Percentiles rank a stretch among this genome's conserved stretches.
phyloP scores from a whole-genome alignment of 2,329 filamentous ascomycete genomes.

The Trichoderma polysporum region DNA sequence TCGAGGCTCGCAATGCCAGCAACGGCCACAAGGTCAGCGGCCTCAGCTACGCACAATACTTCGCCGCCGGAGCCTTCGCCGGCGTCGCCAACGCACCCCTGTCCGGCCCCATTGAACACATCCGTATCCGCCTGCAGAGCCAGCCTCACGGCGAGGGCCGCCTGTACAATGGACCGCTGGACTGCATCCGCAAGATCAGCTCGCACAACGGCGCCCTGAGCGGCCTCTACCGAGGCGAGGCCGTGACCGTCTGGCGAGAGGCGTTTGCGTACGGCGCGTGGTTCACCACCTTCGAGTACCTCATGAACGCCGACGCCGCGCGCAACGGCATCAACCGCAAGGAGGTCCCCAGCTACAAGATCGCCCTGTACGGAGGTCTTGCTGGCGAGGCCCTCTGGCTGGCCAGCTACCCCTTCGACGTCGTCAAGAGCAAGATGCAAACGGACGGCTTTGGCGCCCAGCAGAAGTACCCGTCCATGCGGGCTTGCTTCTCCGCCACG shows the following conservation, averaged over 20 bases:
- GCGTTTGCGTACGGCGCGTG: slow-evolving; percentile 93
- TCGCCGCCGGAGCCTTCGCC: slow-evolving; percentile 84
- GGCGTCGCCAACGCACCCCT: slow-evolving; percentile 86
- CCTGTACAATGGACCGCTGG: slow-evolving; percentile 80
- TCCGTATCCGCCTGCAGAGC: slow-evolving; percentile 92
- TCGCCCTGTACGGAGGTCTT: slow-evolving; percentile 88
- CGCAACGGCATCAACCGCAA: slow-evolving; percentile 74
- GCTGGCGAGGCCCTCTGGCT: slow-evolving; percentile 95
- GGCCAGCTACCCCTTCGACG: slow-evolving; percentile 90
- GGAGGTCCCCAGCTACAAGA: slow-evolving; percentile 78
- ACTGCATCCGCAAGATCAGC: slow-evolving; percentile 85
- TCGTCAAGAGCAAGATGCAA: slow-evolving; percentile 99
- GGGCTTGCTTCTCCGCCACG: slow-evolving; percentile 83
- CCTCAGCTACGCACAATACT: slow-evolving; percentile 84
- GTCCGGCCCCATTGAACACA: slow-evolving; percentile 92
- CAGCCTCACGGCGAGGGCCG: slow-evolving; percentile 82
- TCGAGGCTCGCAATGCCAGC: slow-evolving; percentile 72
- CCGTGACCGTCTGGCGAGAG: slow-evolving; percentile 84
- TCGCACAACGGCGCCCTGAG: slow-evolving; percentile 61
- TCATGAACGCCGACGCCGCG: slow-evolving; percentile 87
- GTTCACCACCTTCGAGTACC: slow-evolving; percentile 93
- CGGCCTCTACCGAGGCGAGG: slow-evolving; percentile 83
- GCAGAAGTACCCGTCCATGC: slow-evolving; percentile 77
- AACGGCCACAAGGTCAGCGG: slow-evolving; percentile 56
- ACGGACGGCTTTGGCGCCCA: slow-evolving; percentile 80